phyloP scores from a whole-genome alignment of 768 basidiomycete genomes.

The Tulasnella sp. region DNA sequence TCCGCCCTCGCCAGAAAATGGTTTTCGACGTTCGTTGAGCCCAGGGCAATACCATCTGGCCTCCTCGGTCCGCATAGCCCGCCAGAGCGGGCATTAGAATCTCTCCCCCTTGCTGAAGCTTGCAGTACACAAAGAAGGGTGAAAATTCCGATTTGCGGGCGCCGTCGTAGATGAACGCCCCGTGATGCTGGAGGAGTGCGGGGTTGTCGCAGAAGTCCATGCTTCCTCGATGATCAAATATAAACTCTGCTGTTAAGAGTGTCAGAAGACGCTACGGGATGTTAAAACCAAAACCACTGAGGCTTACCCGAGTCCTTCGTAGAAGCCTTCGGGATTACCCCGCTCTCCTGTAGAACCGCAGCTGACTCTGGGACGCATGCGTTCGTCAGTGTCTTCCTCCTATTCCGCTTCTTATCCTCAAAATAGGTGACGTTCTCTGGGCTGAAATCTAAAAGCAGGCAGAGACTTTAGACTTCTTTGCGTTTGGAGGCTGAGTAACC shows the following conservation, averaged over 20 bases:
- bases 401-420: constrained; percentile 15
- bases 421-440: constrained; percentile 14
- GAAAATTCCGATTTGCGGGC: not conserved
- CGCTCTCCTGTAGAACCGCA: not conserved
- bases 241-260: constrained; percentile 27
- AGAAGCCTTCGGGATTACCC: not conserved
- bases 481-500: too few relatives aligned
- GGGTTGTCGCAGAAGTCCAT: constrained; percentile 45
- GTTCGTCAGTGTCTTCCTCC: constrained; percentile 7
- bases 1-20: constrained; percentile 33
- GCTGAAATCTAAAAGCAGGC: constrained; percentile 1
- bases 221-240: constrained; percentile 35
- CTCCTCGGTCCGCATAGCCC: not conserved
- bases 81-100: constrained; percentile 1
- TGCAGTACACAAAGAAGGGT: constrained; percentile 17
- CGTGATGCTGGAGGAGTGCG: constrained; percentile 1
- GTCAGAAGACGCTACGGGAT: not conserved
- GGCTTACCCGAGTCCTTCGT: not conserved
- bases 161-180: constrained; percentile 5
- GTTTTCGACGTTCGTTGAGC: constrained; percentile 29
- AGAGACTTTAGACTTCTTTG: too few relatives aligned
- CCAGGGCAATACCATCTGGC: constrained; percentile 22
- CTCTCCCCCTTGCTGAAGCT: constrained; percentile 8
- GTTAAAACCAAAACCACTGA: not conserved
- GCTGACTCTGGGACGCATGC: constrained; percentile 11